Conservation (phyloP, 805 yeast genomes). For the Kodamaea lidongshanica region DNA sequence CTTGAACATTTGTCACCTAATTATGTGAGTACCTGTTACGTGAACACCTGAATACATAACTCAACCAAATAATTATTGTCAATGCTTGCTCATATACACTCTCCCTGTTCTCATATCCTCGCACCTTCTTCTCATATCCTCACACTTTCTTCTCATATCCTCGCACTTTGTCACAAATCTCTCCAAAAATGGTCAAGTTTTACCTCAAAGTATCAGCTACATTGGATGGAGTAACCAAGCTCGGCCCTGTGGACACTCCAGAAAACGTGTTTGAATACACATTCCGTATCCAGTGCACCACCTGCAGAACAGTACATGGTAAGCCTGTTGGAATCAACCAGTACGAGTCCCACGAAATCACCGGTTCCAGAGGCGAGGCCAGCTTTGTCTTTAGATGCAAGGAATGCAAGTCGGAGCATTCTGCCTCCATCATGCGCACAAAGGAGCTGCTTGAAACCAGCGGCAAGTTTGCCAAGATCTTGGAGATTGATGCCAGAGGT, state of each 20-base stretch:
- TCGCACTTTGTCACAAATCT: too few relatives aligned
- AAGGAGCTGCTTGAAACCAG: constrained; percentile 32
- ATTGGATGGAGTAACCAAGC: constrained; percentile 47
- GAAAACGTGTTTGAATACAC: constrained; percentile 66
- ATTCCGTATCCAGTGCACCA: constrained; percentile 67
- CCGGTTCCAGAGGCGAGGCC: constrained; percentile 76
- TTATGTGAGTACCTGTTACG: too few relatives aligned
- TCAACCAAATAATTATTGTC: too few relatives aligned
- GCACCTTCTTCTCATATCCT: too few relatives aligned
- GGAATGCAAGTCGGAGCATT: constrained; percentile 45
- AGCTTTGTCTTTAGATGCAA: constrained; percentile 75
- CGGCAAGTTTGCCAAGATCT: constrained; percentile 42
- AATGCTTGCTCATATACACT: too few relatives aligned
- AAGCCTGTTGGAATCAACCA: constrained; percentile 65
- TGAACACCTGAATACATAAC: too few relatives aligned
- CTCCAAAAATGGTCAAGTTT: constrained; percentile 31
- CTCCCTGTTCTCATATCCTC: too few relatives aligned
- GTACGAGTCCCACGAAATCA: constrained; percentile 57
- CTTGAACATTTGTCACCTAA: too few relatives aligned
- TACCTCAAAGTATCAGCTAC: constrained; percentile 39
- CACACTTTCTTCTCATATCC: too few relatives aligned
- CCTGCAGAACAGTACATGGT: constrained; percentile 72
- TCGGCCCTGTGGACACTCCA: constrained; percentile 56
- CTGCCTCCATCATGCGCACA: constrained; percentile 29
- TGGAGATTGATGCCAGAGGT: constrained; percentile 83